phyloP scores from a whole-genome alignment of 2,329 filamentous ascomycete species.

The Pestalotiopsis sp. region DNA sequence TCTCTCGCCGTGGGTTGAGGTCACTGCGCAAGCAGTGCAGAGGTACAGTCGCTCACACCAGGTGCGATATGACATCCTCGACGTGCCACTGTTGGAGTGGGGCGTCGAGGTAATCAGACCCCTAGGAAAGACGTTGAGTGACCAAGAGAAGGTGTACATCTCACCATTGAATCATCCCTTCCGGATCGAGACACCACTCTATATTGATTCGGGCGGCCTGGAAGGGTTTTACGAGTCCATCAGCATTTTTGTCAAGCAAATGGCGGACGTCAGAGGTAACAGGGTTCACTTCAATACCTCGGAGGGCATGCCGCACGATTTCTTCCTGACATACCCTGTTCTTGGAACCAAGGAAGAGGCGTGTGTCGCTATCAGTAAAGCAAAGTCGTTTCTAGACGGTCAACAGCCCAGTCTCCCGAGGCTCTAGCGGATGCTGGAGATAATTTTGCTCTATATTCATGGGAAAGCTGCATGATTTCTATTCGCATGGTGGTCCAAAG shows the following conservation, averaged over 20 bases:
- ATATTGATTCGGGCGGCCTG: slow-evolving; percentile 17
- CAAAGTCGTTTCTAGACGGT: neutral
- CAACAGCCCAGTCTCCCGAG: neutral
- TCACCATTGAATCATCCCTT: slow-evolving; percentile 25
- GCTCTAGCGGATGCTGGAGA: neutral
- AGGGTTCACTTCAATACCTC: slow-evolving; percentile 16
- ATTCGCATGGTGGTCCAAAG: neutral
- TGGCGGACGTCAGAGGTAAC: slow-evolving; percentile 17
- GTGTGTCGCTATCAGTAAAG: slow-evolving; percentile 10
- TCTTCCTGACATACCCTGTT: slow-evolving; percentile 12
- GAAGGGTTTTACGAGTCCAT: slow-evolving; percentile 21
- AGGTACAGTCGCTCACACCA: slow-evolving; percentile 11
- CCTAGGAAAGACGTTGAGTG: slow-evolving; percentile 1
- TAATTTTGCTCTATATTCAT: neutral
- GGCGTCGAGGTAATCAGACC: slow-evolving; percentile 21
- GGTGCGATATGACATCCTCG: slow-evolving; percentile 17
- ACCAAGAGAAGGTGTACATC: slow-evolving; percentile 17
- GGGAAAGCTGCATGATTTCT: neutral
- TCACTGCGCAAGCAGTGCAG: slow-evolving; percentile 14
- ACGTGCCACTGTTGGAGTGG: slow-evolving; percentile 22
- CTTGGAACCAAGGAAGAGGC: slow-evolving; percentile 7
- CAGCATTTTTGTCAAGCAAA: slow-evolving; percentile 19
- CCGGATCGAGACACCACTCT: slow-evolving; percentile 18
- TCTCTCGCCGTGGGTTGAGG: slow-evolving; percentile 24
- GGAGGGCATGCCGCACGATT: slow-evolving; percentile 17